These are phyloP conservation scores for Kwoniella europaea DNA, from an alignment of 768 basidiomycete genomes.

Conservation along the genomic window DNA sequence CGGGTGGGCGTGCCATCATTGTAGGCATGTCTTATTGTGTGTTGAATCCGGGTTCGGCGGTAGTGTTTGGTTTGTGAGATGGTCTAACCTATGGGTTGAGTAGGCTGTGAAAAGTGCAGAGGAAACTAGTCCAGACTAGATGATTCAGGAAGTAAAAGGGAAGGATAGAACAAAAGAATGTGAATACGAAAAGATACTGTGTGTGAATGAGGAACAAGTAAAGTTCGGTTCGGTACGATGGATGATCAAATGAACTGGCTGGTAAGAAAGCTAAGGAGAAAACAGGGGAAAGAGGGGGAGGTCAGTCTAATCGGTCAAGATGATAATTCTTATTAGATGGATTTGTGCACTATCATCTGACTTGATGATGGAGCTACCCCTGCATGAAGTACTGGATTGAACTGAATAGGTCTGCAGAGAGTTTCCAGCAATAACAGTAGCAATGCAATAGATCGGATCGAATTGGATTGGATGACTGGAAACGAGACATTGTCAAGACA, in stretches of 20 bases:
- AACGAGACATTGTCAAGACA: no score
- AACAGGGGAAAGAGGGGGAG: background rate
- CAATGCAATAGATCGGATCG: no score
- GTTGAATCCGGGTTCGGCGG: no score
- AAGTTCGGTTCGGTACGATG: background rate
- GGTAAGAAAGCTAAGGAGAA: background rate
- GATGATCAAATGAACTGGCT: background rate
- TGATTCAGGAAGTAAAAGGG: background rate
- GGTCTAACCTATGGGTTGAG: background rate
- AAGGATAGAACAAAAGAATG: background rate
- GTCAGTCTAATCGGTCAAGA: background rate
- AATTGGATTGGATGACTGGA: no score
- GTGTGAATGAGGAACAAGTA: background rate
- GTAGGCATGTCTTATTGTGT: slow-evolving; percentile 7
- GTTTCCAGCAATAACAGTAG: no score
- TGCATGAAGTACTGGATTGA: no score
- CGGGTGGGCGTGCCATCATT: slow-evolving; percentile 12
- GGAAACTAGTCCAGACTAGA: background rate
- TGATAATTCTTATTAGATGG: background rate
- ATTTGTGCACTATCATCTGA: background rate
- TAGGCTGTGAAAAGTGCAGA: background rate
- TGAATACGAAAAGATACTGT: background rate
- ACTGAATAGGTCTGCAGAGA: no score
- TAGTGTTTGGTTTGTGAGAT: background rate
- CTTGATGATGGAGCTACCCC: background rate